Evolutionary conservation across 352 stramenopile genomes (phyloP).

Genomic region (Pythium vanterpoolii): DNA sequence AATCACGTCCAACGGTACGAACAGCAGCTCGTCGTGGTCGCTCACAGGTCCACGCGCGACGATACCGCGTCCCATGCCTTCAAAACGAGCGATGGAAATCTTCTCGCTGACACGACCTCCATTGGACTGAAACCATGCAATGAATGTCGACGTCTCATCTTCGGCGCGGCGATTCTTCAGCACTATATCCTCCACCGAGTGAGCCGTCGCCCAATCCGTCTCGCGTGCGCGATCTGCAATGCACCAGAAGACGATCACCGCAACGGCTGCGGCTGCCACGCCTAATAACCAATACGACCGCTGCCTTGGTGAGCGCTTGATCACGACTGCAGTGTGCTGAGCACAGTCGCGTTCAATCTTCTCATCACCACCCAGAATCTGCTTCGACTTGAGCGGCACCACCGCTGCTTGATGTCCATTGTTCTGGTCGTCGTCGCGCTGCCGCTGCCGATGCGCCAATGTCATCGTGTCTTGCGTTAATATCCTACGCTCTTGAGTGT

Average conservation of each 20-base stretch:
- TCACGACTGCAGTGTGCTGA: background rate
- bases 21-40: conserved; percentile 17
- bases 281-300: background rate
- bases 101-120: conserved; percentile 14
- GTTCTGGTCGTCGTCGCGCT: background rate
- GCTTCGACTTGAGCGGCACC: background rate
- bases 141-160: conserved; percentile 18
- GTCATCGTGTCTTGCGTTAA: background rate
- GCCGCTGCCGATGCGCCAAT: background rate
- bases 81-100: conserved; percentile 13
- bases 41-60: background rate
- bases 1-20: conserved; percentile 20
- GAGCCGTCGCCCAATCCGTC: background rate
- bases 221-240: background rate
- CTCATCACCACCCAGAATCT: background rate
- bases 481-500: too few species aligned
- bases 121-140: conserved; percentile 39
- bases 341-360: background rate
- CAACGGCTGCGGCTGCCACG: background rate
- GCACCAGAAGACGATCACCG: background rate
- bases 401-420: background rate
- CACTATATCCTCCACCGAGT: background rate
- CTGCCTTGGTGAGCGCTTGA: background rate
- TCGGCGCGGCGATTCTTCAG: background rate
- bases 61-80: conserved; percentile 22